Percentiles rank a stretch among this genome's conserved stretches.
Conservation (phyloP, 2,329 filamentous ascomycete genomes). For the Canariomyces notabilis region DNA sequence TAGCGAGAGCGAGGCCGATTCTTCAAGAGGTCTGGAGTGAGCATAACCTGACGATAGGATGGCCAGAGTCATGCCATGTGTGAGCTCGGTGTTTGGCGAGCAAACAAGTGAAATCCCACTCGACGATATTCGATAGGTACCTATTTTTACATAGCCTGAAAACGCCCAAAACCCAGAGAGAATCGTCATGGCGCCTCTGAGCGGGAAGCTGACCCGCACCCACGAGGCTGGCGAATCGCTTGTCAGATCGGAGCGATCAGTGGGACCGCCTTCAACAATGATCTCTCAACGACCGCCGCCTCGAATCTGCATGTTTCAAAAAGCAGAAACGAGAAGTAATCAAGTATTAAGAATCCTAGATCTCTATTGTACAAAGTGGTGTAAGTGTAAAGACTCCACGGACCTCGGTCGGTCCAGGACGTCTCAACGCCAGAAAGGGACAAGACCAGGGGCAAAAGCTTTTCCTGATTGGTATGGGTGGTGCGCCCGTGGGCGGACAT, state of each 20-base stretch:
- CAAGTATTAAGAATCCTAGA: no score
- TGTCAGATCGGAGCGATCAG: neutral
- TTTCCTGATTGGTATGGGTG: conserved; percentile 11
- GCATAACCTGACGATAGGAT: no score
- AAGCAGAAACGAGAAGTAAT: neutral
- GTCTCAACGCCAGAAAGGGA: conserved; percentile 9
- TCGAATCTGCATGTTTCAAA: neutral
- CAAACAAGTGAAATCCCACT: no score
- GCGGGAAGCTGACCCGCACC: neutral
- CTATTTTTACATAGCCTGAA: no score
- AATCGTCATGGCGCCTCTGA: neutral
- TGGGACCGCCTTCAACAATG: neutral
- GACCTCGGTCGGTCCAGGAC: conserved; percentile 9
- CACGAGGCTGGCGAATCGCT: conserved; percentile 5
- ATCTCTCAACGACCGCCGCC: neutral
- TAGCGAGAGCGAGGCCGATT: no score
- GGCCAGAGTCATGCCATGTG: no score
- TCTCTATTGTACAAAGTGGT: no score
- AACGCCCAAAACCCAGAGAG: neutral
- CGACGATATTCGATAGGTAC: no score
- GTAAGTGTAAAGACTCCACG: no score
- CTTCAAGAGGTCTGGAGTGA: no score
- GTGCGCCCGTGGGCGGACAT: conserved; percentile 5
- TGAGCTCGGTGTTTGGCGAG: no score
- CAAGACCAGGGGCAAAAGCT: conserved; percentile 11